Base-by-base conservation (phyloP, 2,329 filamentous ascomycete genomes). In the Botrytis porri region DNA sequence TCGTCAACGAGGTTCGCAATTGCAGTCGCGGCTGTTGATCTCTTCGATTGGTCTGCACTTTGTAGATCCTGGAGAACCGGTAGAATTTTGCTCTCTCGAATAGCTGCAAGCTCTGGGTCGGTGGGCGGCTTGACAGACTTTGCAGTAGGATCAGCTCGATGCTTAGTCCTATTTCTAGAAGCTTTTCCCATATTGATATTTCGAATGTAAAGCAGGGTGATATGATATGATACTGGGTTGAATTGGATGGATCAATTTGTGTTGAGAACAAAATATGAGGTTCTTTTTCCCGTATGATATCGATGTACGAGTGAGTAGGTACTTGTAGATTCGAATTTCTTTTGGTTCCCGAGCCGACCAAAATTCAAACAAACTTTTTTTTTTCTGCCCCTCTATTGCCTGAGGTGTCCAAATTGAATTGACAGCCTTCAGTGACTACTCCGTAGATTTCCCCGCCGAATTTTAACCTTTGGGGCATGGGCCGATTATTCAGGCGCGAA, bases 1-100 rank as follows among this genome's bases (percentile, higher is more conserved):
- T 92, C 88, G 72, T 89, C 86, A 69, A 92, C 86, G 69, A 90
- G 86, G 81, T 88, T 90, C 73, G 86, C 85, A 69, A 92, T 85
- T 37, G 88, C 89, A 25, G 83, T 82, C 12, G 90, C 88, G 18
- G 90, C 90, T 3, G 86, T 80, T 9, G 87, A 86, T 71, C 89
- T 86, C n/a, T 85, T 85, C 79, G 88, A 88, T 67, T 87, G 83
- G 60, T 91, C 87, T 48, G 87, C 78, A 78, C 86, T 89, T 78
- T 88, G 85, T 59, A 92, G 83, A 76, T 90, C 86, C 75, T 85
- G 85, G 74, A 92, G 83, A 62, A 90, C 85, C 29, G 90, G 90
- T 51, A 92, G 81, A 78, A 92, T 89, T 80, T 87, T 88, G 81
- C 85, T 83, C 75, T 91, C 88, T 48, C 90, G 85, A 61, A 92